Evolutionary conservation across 306 rosid genomes (phyloP).

Genomic region (Leucaena leucocephala): DNA sequence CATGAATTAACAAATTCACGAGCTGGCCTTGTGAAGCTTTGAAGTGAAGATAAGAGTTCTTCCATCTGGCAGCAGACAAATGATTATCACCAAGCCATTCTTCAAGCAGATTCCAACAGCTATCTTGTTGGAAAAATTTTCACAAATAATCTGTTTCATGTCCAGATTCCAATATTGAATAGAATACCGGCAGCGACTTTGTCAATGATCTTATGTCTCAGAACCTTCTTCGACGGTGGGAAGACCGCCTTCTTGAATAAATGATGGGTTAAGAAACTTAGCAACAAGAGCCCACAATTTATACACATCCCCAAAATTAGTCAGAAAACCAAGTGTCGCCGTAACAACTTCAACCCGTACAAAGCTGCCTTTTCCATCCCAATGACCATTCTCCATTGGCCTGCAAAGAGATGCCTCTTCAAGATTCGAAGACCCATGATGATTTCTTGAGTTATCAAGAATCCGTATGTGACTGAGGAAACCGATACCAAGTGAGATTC

Average conservation of each 20-base stretch:
- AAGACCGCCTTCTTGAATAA: no score
- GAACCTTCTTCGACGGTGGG: no score
- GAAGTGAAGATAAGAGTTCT: conserved; percentile 32
- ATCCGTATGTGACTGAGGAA: conserved; percentile 81
- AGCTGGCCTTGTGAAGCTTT: conserved; percentile 37
- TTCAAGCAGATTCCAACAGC: conserved; percentile 33
- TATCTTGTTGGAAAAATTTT: conserved; percentile 21
- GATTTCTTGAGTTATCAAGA: conserved; percentile 63
- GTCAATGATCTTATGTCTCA: no score
- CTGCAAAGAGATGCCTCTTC: conserved; percentile 73
- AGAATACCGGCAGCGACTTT: not conserved
- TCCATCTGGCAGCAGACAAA: conserved; percentile 41
- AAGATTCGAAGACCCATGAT: conserved; percentile 48
- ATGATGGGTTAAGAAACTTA: no score
- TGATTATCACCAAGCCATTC: conserved; percentile 34
- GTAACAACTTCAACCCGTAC: conserved; percentile 88
- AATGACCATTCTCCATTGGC: conserved; percentile 77
- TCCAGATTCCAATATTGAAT: conserved; percentile 40
- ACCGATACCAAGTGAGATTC: conserved; percentile 86
- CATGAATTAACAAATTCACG: conserved; percentile 73
- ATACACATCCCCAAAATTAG: conserved; percentile 92
- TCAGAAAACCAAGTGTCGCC: conserved; percentile 82
- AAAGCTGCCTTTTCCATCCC: conserved; percentile 61
- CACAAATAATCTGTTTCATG: conserved; percentile 34
- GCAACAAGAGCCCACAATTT: conserved; percentile 53